Conservation (phyloP, 768 basidiomycete genomes). For the Russula abietina region DNA sequence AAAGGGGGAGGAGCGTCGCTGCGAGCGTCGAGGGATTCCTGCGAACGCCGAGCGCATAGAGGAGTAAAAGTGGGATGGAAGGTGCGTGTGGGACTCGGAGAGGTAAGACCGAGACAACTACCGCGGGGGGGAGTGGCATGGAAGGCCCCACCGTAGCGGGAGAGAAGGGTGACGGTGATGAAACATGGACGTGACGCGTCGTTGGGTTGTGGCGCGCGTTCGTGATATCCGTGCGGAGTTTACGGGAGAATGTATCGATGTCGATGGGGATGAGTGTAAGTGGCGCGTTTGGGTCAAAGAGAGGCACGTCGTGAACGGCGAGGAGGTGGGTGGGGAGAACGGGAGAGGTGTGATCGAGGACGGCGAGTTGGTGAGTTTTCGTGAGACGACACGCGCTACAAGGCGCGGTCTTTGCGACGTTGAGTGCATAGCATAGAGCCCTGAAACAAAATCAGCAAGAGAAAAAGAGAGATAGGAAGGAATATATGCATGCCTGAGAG, state of each 20-base stretch:
- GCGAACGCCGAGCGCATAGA: slow-evolving; percentile 14
- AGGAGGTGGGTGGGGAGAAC: slow-evolving; percentile 16
- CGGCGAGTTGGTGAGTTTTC: slow-evolving; percentile 18
- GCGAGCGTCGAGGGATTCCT: slow-evolving; percentile 19
- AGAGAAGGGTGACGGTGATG: not conserved
- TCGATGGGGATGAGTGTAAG: slow-evolving; percentile 16
- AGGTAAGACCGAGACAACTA: slow-evolving; percentile 6
- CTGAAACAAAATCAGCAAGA: not conserved
- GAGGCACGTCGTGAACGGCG: slow-evolving; percentile 14
- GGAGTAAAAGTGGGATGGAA: slow-evolving; percentile 17
- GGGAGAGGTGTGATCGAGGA: slow-evolving; percentile 5
- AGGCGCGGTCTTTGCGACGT: slow-evolving; percentile 15
- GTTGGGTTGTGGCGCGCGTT: not conserved
- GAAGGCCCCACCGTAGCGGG: not conserved
- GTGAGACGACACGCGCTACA: slow-evolving; percentile 10
- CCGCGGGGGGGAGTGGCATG: not conserved
- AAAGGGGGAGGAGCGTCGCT: slow-evolving; percentile 15
- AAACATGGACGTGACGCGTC: not conserved
- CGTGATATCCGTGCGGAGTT: slow-evolving; percentile 10
- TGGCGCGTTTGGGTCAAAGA: slow-evolving; percentile 1
- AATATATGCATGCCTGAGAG: slow-evolving; percentile 3
- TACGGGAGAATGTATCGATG: slow-evolving; percentile 4
- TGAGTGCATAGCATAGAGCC: slow-evolving; percentile 13
- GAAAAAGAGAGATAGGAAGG: not conserved
- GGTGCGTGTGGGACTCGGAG: slow-evolving; percentile 20